phyloP scores from a whole-genome alignment of 2,329 filamentous ascomycete species.

The Arthrobotrys conoides region DNA sequence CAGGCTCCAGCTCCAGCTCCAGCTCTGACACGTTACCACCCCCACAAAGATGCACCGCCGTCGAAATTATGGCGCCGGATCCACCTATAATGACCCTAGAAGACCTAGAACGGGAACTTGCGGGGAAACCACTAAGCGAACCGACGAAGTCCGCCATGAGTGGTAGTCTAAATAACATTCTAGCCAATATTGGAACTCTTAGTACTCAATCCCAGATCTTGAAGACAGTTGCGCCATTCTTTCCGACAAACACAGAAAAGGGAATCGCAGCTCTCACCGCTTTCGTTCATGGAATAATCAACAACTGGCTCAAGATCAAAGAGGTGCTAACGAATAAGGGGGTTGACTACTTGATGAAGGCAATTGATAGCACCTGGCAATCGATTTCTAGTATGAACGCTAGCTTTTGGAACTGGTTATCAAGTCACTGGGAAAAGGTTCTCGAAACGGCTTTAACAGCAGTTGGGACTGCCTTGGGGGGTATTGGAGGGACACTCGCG shows the following conservation, averaged over 20 bases:
- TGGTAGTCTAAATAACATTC: constrained; percentile 38
- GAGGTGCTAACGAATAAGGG: constrained; percentile 25
- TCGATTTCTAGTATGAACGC: constrained; percentile 17
- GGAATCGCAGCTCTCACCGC: constrained; percentile 29
- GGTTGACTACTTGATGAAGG: constrained; percentile 21
- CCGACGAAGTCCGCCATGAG: constrained; percentile 30
- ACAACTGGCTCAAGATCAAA: constrained; percentile 37
- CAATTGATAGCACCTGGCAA: constrained; percentile 40
- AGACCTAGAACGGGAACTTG: constrained; percentile 37
- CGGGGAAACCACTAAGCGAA: constrained; percentile 33
- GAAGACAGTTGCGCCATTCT: constrained; percentile 39
- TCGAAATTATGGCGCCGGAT: constrained; percentile 22
- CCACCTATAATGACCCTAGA: constrained; percentile 43
- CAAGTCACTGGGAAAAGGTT: constrained; percentile 40
- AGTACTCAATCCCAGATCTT: constrained; percentile 35
- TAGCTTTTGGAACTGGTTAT: constrained; percentile 43
- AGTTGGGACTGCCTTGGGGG: constrained; percentile 25
- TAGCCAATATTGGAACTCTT: constrained; percentile 31
- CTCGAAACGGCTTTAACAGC: constrained; percentile 31
- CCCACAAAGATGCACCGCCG: constrained; percentile 10
- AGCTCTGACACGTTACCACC: neutral
- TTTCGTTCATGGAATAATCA: constrained; percentile 28
- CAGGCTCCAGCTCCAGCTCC: neutral
- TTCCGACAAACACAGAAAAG: constrained; percentile 31
- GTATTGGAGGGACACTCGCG: constrained; percentile 24